A percentile compares a stretch with the other conserved stretches of the same genome.
phyloP scores from a whole-genome alignment of 78 protist species.

The Dictyostelium discoideum region dicty_2.7 NC_007091.3:231501-232000 shows the following conservation, averaged over 20 bases:
- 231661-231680: constrained; percentile 88
- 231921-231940: constrained; percentile 23
- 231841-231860: background rate
- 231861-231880: background rate
- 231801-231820: constrained; percentile 34
- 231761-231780: constrained; percentile 48
- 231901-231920: constrained; percentile 34
- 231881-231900: constrained; percentile 1
- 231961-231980: constrained; percentile 38
- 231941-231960: constrained; percentile 1
- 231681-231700: constrained; percentile 85
- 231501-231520: constrained; percentile 72
- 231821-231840: constrained; percentile 13
- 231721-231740: constrained; percentile 81
- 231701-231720: constrained; percentile 65
- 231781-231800: constrained; percentile 36
- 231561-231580: constrained; percentile 93
- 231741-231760: constrained; percentile 87
- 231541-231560: constrained; percentile 95
- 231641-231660: constrained; percentile 76
- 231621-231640: constrained; percentile 58
- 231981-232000: no score
- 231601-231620: constrained; percentile 86
- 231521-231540: constrained; percentile 76
- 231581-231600: constrained; percentile 96